Conservation (phyloP, 1,284 basidiomycete genomes). For the Cronartium ribicola region DNA sequence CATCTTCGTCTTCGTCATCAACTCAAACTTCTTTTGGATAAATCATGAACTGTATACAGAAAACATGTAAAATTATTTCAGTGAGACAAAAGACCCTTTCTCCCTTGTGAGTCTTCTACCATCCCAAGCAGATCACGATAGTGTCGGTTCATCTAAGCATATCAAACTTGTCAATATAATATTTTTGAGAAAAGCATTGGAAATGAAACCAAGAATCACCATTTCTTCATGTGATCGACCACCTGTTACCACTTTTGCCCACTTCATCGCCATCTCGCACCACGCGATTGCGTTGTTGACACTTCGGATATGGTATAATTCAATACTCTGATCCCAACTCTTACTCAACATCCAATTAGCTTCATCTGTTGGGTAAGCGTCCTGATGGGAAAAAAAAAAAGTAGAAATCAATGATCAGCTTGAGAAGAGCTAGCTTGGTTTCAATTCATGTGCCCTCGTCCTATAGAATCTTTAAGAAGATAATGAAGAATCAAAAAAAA, state of each 20-base stretch:
- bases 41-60: no score
- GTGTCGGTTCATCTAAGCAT: slow-evolving; percentile 36
- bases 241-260: slow-evolving; percentile 34
- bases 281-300: slow-evolving; percentile 23
- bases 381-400: slow-evolving; percentile 8
- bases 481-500: not conserved
- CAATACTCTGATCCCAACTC: slow-evolving; percentile 41
- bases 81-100: no score
- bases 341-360: slow-evolving; percentile 39
- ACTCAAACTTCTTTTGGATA: no score
- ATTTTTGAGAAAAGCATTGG: not conserved
- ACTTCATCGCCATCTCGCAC: slow-evolving; percentile 40
- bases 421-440: not conserved
- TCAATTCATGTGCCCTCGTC: not conserved
- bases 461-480: not conserved
- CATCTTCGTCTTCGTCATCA: no score
- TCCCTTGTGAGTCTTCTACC: not conserved
- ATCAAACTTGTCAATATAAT: not conserved
- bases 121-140: slow-evolving; percentile 40
- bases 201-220: slow-evolving; percentile 10
- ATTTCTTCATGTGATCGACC: slow-evolving; percentile 40
- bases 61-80: no score
- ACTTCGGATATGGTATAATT: slow-evolving; percentile 20
- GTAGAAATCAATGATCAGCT: not conserved
- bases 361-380: slow-evolving; percentile 36